These are phyloP conservation scores for Coemansia furcata DNA, from an alignment of 192 early-diverging fungal species.

Conservation along the genomic window DNA sequence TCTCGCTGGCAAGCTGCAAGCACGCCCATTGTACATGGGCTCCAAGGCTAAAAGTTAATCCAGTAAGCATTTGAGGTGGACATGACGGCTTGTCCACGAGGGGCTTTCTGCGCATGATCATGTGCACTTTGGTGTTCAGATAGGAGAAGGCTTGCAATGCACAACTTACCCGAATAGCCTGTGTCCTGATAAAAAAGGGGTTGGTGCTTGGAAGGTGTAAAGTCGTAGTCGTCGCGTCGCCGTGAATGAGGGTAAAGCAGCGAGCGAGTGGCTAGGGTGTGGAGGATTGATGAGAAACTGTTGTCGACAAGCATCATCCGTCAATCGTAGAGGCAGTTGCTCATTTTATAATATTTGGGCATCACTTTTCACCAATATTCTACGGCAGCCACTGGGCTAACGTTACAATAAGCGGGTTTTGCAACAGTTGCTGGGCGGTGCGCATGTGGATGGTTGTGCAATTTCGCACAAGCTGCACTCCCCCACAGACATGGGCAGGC, in stretches of 20 bases:
- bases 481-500: not conserved
- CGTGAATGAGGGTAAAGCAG: not conserved
- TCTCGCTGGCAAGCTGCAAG: not conserved
- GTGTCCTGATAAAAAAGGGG: not conserved
- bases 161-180: not conserved
- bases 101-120: not conserved
- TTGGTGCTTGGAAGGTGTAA: not conserved
- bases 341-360: not conserved
- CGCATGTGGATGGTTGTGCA: not conserved
- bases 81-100: not conserved
- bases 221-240: not conserved
- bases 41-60: not conserved
- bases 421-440: not conserved
- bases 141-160: not conserved
- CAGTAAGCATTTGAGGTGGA: not conserved
- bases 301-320: not conserved
- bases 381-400: not conserved
- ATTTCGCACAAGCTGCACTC: not conserved
- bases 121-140: not conserved
- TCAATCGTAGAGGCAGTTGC: not conserved
- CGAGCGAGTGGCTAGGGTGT: not conserved
- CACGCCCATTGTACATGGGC: not conserved
- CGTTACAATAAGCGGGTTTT: not conserved
- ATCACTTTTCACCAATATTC: not conserved
- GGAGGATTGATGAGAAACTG: not conserved